Evolutionary conservation across 1,139 yeast species (phyloP), one percentile per base, ranked within the genome.

Genomic region (Nakaseomyces sp.): DNA sequence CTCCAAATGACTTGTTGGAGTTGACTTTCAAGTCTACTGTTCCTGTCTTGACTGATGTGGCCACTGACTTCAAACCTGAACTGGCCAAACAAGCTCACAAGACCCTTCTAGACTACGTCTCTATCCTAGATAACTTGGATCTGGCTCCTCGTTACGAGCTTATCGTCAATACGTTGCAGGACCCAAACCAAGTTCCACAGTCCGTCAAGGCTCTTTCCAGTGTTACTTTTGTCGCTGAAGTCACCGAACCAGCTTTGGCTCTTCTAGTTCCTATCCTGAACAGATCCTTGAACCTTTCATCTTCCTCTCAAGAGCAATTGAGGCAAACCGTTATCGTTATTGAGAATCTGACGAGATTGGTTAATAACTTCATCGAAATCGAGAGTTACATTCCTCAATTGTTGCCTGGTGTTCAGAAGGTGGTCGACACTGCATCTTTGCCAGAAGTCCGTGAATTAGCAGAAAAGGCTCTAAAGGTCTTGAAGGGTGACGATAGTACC

Each of bases 381-480:
- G 94, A 86, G 64, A 73, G 79, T 37, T 91, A 77, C 61, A 83
- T 91, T 54, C 97, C 97, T 37, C 74, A 77, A 52, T 74, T 91
- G 54, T 68, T 81, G 62, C 98, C 98, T 15, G 95, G 96, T 62
- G 83, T 91, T 39, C 79, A 82, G 64, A 87, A 81, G 65, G 96
- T 91, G 40, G 80, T 81, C 44, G 77, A 85, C 47, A 84, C 91
- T 45, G 97, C 97, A 31, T 83, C 97, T 8, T 74, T 86, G 60
- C 98, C 98, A 31, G 98, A 91, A 67, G 97, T 91, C 43, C 83
- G 98, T 74, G 94, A 84, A 54, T 73, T 91, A 58, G 97, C 96
- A 31, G 74, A 73, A 38, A 91, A 87, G 67, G 97, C 98, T 2
- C 71, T 82, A 48, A 64, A 69, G 25, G 97, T 89, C 33, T 72